Evolutionary conservation across 176 grass and related monocot species (phyloP), one percentile per base, ranked within the genome.

Genomic region (Dendrocalamus sinicus): DNA sequence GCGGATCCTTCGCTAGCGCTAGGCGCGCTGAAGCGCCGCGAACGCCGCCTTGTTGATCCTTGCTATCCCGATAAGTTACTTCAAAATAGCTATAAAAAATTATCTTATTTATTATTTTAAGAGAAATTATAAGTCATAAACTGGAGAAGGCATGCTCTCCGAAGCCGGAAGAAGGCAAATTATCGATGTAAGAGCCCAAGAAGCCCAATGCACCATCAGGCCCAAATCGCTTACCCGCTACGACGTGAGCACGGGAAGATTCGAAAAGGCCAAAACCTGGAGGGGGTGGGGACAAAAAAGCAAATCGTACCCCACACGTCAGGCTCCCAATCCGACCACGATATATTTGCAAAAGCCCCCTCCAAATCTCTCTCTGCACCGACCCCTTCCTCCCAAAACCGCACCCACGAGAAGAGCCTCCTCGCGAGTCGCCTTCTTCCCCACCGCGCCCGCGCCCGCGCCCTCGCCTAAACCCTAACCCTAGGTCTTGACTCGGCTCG

Each of bases 381-480:
- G 57, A 46, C 76, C 58, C 16, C 5, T 11, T 30, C 41, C 13
- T 6, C 46, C 76, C 58, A 3, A 39, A 40, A 20, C 65, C 32
- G 30, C 65, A 19, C 2, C 61, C 63, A 15, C 40, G 86, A 47
- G 62, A 6, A 43, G 14, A 57, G 24, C 24, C 52, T 51, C 72
- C 64, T 23, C 48, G 19, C 88, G 84, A 76, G 70, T 48, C 81
- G 43, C 74, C 73, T 13, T 4, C 14, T 40, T 35, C 14, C 81
- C 70, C 11, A 0, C 73, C 59, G 12, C 72, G 10, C 50, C 37
- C 30, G 63, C 71, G 10, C 50, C 37, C 30, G 63, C 71, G 65
- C 20, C 83, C 44, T 79, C 84, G 85, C 79, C 63, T 79, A 88
- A 92, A 91, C 90, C 91, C 84, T 94, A 92, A 58, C 80, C 51